These are phyloP conservation scores for Alternaria sp. DNA, from an alignment of 2,329 filamentous ascomycete species.

Conservation along the genomic window DNA sequence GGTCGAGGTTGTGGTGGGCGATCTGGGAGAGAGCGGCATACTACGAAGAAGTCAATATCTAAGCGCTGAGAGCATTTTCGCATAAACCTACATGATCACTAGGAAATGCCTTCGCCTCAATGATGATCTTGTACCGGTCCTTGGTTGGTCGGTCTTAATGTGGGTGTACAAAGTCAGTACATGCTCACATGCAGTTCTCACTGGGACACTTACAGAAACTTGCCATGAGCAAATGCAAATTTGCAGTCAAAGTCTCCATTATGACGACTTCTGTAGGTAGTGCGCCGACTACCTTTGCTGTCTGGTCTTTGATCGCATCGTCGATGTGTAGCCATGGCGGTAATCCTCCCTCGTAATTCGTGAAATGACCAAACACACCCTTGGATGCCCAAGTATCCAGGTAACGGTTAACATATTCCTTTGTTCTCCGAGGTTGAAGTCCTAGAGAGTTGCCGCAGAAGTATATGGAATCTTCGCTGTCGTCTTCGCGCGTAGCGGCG, in stretches of 20 bases:
- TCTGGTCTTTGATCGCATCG: conserved; percentile 73
- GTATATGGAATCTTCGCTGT: conserved; percentile 68
- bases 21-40: conserved; percentile 88
- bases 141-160: conserved; percentile 62
- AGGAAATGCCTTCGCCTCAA: conserved; percentile 91
- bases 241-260: conserved; percentile 87
- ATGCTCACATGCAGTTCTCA: background rate
- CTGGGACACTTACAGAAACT: conserved; percentile 70
- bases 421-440: conserved; percentile 76
- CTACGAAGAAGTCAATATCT: conserved; percentile 50
- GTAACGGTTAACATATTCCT: conserved; percentile 73
- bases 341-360: conserved; percentile 71
- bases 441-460: conserved; percentile 91
- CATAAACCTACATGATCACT: conserved; percentile 72
- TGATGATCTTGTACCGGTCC: conserved; percentile 77
- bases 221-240: conserved; percentile 82
- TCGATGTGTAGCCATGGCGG: conserved; percentile 81
- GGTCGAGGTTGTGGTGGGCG: conserved; percentile 70
- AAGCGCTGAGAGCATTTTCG: background rate
- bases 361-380: conserved; percentile 86
- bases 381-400: conserved; percentile 85
- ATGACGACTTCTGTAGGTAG: conserved; percentile 77
- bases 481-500: conserved; percentile 33
- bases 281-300: conserved; percentile 78
- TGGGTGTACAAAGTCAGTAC: background rate